These are phyloP conservation scores for Talaromyces ruber DNA, from an alignment of 495 filamentous ascomycete genomes.

Conservation along the genomic window DNA sequence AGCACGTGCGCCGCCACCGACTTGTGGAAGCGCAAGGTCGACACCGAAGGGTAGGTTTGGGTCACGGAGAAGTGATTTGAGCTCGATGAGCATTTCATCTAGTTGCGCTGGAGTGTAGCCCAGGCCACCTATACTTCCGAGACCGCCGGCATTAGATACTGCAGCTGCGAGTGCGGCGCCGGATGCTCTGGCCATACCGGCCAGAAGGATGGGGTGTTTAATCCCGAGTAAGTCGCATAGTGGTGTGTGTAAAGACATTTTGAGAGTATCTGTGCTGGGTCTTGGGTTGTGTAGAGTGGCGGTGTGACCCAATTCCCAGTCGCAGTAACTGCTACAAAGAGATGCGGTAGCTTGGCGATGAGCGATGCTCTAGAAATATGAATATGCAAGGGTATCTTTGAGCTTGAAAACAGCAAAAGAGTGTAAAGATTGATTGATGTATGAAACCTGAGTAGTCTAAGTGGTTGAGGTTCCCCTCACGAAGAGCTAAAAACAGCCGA, in stretches of 20 bases:
- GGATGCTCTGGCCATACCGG: slow-evolving; percentile 80
- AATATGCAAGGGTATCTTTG: neutral
- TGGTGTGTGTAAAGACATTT: slow-evolving; percentile 55
- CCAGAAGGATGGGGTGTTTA: slow-evolving; percentile 75
- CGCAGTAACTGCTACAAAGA: neutral
- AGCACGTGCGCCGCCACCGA: slow-evolving; percentile 68
- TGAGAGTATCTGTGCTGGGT: neutral
- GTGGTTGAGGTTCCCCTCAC: slow-evolving; percentile 2
- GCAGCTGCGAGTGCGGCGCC: slow-evolving; percentile 72
- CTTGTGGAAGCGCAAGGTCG: slow-evolving; percentile 77
- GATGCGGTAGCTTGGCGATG: neutral
- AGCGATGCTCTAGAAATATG: neutral
- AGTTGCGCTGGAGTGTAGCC: slow-evolving; percentile 78
- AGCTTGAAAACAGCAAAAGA: neutral
- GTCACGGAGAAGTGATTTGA: slow-evolving; percentile 58
- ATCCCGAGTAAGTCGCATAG: slow-evolving; percentile 67
- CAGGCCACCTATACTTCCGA: slow-evolving; percentile 78
- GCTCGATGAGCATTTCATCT: slow-evolving; percentile 68
- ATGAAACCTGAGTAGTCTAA: neutral
- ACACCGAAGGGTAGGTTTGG: slow-evolving; percentile 73
- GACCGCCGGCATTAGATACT: slow-evolving; percentile 79
- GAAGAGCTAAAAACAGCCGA: neutral
- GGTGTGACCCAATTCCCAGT: neutral
- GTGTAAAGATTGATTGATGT: neutral
- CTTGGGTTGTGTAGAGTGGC: neutral